Percentiles rank a stretch among this genome's conserved stretches.
Conservation (phyloP, 1,284 basidiomycete species). For the Boletus mariae region DNA sequence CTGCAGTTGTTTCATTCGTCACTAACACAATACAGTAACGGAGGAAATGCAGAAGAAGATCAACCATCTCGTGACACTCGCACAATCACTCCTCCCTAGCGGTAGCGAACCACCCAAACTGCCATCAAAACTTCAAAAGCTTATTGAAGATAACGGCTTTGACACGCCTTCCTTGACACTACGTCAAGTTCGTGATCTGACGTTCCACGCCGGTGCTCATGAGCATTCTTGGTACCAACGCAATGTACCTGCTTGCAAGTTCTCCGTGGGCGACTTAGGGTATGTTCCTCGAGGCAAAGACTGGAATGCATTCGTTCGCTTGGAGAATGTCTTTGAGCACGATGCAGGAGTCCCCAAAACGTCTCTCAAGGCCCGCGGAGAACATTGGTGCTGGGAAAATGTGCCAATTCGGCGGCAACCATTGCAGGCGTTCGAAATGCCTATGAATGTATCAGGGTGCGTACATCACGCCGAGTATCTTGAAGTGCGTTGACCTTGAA, state of each 20-base stretch:
- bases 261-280: conserved; percentile 45
- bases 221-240: conserved; percentile 42
- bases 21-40: conserved; percentile 23
- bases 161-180: conserved; percentile 34
- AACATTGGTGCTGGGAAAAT: conserved; percentile 38
- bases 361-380: conserved; percentile 22
- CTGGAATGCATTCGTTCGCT: conserved; percentile 38
- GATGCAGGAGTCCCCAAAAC: conserved; percentile 19
- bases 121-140: conserved; percentile 26
- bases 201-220: conserved; percentile 36
- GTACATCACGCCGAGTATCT: conserved; percentile 10
- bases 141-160: conserved; percentile 35
- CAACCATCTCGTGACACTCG: conserved; percentile 38
- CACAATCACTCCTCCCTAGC: conserved; percentile 39
- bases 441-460: conserved; percentile 39
- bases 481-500: conserved; percentile 1
- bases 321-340: conserved; percentile 40
- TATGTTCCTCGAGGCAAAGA: conserved; percentile 38
- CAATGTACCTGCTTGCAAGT: conserved; percentile 38
- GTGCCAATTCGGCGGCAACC: conserved; percentile 23
- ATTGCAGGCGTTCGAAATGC: conserved; percentile 33
- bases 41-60: conserved; percentile 33
- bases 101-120: conserved; percentile 31
- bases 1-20: background rate
- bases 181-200: conserved; percentile 38